phyloP scores from a whole-genome alignment of 169 alveolate species.

The Amoebophrya sp. region DNA sequence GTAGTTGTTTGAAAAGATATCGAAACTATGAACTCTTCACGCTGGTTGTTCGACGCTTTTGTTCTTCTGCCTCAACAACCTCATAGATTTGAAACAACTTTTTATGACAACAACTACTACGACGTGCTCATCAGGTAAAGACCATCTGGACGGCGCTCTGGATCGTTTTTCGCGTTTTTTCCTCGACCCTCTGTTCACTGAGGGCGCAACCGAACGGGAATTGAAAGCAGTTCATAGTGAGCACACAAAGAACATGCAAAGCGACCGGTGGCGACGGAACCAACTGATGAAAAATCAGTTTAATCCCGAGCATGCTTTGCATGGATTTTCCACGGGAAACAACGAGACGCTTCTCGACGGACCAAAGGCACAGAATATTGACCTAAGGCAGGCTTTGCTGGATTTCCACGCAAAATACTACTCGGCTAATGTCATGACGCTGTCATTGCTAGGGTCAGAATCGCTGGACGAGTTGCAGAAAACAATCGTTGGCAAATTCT shows the following conservation, averaged over 20 bases:
- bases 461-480: not conserved
- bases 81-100: too few relatives aligned
- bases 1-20: too few relatives aligned
- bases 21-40: too few relatives aligned
- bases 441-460: not conserved
- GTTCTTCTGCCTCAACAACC: too few relatives aligned
- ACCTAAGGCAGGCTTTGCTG: not conserved
- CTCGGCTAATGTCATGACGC: not conserved
- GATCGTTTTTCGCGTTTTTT: not conserved
- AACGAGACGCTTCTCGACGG: not conserved
- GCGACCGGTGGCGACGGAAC: constrained; percentile 20
- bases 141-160: not conserved
- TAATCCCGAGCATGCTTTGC: not conserved
- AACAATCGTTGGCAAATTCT: not conserved
- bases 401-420: constrained; percentile 15
- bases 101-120: constrained; percentile 53
- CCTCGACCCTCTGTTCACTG: constrained; percentile 8
- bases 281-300: not conserved
- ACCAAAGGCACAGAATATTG: not conserved
- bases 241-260: constrained; percentile 19
- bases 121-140: not conserved
- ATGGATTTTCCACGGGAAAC: not conserved
- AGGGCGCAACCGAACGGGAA: not conserved
- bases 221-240: not conserved
- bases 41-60: too few relatives aligned